Conservation (phyloP, 768 basidiomycete genomes). For the Coprinellus micaceus region DNA sequence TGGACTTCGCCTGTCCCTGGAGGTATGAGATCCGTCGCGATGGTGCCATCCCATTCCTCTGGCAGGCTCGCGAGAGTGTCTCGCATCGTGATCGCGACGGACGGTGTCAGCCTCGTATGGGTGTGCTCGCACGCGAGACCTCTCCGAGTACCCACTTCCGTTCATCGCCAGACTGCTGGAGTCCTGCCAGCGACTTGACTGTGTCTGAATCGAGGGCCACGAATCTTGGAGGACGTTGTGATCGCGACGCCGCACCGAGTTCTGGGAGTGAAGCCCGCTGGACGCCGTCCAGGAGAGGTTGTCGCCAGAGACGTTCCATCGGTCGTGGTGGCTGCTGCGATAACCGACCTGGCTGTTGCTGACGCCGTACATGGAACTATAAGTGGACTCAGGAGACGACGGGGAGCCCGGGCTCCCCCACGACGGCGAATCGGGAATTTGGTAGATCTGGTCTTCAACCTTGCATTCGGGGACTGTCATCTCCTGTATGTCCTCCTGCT, state of each 20-base stretch:
- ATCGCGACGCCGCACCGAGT: constrained; percentile 31
- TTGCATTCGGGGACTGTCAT: constrained; percentile 39
- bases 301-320: constrained; percentile 29
- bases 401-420: constrained; percentile 25
- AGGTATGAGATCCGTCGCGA: constrained; percentile 23
- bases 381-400: constrained; percentile 34
- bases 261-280: constrained; percentile 20
- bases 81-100: constrained; percentile 34
- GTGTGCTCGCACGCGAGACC: constrained; percentile 35
- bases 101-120: constrained; percentile 30
- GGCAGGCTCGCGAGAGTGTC: constrained; percentile 15
- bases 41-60: constrained; percentile 39
- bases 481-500: constrained; percentile 43
- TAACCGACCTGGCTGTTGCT: constrained; percentile 18
- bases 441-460: constrained; percentile 44
- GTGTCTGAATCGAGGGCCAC: constrained; percentile 35
- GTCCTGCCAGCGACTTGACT: constrained; percentile 38
- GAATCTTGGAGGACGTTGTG: constrained; percentile 26
- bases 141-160: constrained; percentile 28
- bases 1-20: constrained; percentile 31
- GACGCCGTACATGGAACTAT: constrained; percentile 29
- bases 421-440: constrained; percentile 34
- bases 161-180: not conserved
- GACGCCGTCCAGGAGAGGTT: constrained; percentile 8
- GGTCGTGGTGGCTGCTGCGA: constrained; percentile 22